phyloP scores from a whole-genome alignment of 2,329 filamentous ascomycete species.

The Ascocoryne sarcoides region DNA sequence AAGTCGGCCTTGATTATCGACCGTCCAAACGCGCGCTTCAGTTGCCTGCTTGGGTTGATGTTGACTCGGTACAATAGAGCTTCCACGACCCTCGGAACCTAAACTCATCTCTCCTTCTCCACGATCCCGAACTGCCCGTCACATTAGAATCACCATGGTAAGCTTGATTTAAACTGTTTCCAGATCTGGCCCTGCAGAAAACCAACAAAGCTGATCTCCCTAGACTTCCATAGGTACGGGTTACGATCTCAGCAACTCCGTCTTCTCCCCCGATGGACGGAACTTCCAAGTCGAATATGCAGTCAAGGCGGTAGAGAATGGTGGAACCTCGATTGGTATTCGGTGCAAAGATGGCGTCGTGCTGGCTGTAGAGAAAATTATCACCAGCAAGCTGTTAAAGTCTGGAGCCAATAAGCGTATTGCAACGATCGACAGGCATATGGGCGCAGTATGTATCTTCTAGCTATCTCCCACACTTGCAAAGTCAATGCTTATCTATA shows the following conservation, averaged over 20 bases:
- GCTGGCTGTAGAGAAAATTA: constrained; percentile 91
- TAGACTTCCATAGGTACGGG: constrained; percentile 99
- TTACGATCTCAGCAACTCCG: constrained; percentile 98
- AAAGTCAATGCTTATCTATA: background rate
- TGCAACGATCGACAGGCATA: constrained; percentile 84
- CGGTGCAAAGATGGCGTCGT: constrained; percentile 96
- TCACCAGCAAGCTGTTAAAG: constrained; percentile 92
- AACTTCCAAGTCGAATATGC: constrained; percentile 99
- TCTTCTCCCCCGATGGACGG: constrained; percentile 97
- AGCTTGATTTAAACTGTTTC: constrained; percentile 15
- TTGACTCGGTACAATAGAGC: constrained; percentile 17
- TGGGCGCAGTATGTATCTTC: constrained; percentile 68
- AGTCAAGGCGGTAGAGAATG: constrained; percentile 96
- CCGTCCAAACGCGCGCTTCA: constrained; percentile 23
- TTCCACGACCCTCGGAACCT: constrained; percentile 12
- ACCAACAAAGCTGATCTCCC: constrained; percentile 15
- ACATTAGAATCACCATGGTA: constrained; percentile 25
- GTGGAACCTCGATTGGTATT: constrained; percentile 92
- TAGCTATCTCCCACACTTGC: background rate
- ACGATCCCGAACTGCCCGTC: constrained; percentile 5
- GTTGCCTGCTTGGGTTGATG: constrained; percentile 26
- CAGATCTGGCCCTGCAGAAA: background rate
- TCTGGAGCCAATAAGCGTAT: constrained; percentile 95
- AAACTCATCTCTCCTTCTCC: constrained; percentile 8
- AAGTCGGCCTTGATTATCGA: background rate